Evolutionary conservation across 176 grass and related monocot species (phyloP).

Genomic region (Carex cristatella): DNA sequence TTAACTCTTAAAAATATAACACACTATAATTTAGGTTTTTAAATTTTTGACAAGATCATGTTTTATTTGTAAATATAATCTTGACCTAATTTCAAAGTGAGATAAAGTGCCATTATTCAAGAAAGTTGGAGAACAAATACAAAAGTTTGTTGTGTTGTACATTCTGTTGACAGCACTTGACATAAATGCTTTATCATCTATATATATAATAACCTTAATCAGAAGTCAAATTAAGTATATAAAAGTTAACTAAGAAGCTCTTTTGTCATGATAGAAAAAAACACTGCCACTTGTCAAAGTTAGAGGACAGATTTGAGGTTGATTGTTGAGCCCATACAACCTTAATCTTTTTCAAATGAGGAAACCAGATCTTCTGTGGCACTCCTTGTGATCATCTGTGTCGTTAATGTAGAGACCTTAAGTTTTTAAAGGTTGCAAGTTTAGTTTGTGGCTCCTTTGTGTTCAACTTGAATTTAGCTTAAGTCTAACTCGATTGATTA

Average conservation of each 20-base stretch:
- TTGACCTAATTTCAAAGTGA: neutral
- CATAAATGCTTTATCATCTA: neutral
- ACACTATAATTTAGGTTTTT: too few species aligned
- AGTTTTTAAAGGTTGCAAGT: neutral
- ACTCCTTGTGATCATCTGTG: neutral
- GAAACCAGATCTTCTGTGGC: neutral
- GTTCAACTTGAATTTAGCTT: neutral
- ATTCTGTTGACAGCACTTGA: neutral
- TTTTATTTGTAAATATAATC: too few species aligned
- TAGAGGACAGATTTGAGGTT: neutral
- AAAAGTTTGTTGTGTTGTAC: neutral
- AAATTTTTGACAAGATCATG: too few species aligned
- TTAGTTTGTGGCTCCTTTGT: neutral
- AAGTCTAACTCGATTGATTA: too few species aligned
- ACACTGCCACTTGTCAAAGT: constrained; percentile 4
- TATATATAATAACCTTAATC: constrained; percentile 9
- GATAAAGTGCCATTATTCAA: neutral
- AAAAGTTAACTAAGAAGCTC: neutral
- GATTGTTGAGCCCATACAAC: neutral
- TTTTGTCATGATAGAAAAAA: neutral
- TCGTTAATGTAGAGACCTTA: neutral
- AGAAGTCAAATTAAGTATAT: neutral
- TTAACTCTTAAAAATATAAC: too few species aligned
- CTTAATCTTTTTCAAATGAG: neutral
- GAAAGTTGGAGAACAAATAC: neutral